phyloP scores from a whole-genome alignment of 352 stramenopile species.

The Sclerospora graminicola region DNA sequence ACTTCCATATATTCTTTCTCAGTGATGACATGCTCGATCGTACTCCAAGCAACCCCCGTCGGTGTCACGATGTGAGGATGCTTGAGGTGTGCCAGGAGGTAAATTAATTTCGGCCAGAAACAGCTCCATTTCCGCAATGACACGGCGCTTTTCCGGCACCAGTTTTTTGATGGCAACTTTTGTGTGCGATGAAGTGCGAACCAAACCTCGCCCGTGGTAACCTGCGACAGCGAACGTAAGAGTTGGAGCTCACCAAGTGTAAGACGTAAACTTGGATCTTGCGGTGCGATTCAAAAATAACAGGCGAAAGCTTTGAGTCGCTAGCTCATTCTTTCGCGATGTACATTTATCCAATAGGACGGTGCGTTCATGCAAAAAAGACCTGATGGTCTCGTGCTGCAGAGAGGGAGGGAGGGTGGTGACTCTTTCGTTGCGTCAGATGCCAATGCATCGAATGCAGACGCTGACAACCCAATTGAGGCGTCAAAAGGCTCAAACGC shows the following conservation, averaged over 20 bases:
- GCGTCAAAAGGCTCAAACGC: constrained; percentile 51
- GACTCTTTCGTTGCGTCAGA: too few relatives aligned
- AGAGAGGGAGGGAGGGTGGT: too few relatives aligned
- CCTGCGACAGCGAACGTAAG: constrained; percentile 33
- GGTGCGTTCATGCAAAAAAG: too few relatives aligned
- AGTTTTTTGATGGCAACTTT: constrained; percentile 66
- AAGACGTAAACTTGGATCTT: constrained; percentile 45
- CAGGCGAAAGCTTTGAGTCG: constrained; percentile 40
- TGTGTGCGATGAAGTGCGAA: constrained; percentile 35
- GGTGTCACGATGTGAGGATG: constrained; percentile 58
- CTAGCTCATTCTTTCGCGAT: constrained; percentile 36
- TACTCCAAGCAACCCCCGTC: constrained; percentile 56
- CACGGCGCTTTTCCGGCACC: constrained; percentile 32
- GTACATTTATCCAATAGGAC: constrained; percentile 15
- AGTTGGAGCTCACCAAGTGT: constrained; percentile 47
- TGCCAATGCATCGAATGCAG: constrained; percentile 24
- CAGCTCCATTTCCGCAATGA: constrained; percentile 55
- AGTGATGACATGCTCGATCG: constrained; percentile 59
- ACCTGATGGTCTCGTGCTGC: too few relatives aligned
- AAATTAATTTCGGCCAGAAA: constrained; percentile 71
- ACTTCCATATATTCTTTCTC: constrained; percentile 65
- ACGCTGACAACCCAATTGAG: constrained; percentile 44
- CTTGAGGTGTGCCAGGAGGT: constrained; percentile 58
- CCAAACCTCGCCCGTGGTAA: constrained; percentile 60
- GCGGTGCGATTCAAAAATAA: constrained; percentile 57